Base-by-base conservation (phyloP, 805 yeast species). In the Wickerhamiella spandovensis region DNA sequence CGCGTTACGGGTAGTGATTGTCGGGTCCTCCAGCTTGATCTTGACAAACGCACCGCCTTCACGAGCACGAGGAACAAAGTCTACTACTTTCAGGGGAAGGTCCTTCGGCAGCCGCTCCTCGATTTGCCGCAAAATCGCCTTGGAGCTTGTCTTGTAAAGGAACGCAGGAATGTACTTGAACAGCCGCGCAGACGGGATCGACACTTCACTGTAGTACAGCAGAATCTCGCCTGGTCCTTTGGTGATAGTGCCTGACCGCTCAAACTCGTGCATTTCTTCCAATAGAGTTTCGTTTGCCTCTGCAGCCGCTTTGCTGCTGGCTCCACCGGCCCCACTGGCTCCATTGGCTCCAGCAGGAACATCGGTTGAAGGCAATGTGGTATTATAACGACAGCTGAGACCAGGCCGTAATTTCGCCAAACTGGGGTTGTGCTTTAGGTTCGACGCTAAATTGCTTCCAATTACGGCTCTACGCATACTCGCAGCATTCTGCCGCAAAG, bases 41-140 rank as follows among this genome's bases (percentile, higher is more conserved):
- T 82, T 82, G 37, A 86, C 92, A 72, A 90, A 89, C 1, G 87
- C 96, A 44, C 97, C 97, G 48, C 97, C 95, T 61, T 92, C 98
- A 53, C 95, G 72, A 51, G 71, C 72, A 50, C 89, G 75, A 0
- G 92, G 83, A 30, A 81, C 76, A 28, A 86, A 72, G 1, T 80
- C 79, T 6, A 75, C 71, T 46, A 86, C 69, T 25, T 72, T 66
- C 22, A 80, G 58, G 17, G 46, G 46, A 10, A 44, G 5, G 17
- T 28, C 20, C 9, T 24, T 24, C 7, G 46, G 46, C 38, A 44
- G n/a, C 9, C 23, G 18, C 17, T 25, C 12, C 21, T 25, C 23
- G 5, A 44, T 23, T 5, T 23, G 30, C 20, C 15, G 8, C 2
- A 23, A 7, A 22, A 43, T 22, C n/a, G 45, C 28, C 10, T 43